phyloP scores from a whole-genome alignment of 257 asterid species.

The Jaltomata sinuosa region DNA sequence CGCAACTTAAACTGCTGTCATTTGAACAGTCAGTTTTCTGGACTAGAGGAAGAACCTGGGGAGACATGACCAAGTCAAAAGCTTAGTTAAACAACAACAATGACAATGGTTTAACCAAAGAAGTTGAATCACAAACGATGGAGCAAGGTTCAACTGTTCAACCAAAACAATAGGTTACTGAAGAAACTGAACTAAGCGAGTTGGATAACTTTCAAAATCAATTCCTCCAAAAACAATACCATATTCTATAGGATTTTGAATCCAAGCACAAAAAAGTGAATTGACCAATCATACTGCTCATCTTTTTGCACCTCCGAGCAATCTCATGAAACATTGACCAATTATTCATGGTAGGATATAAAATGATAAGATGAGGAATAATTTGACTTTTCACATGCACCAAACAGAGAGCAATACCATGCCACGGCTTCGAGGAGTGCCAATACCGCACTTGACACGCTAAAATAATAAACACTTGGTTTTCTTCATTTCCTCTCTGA shows the following conservation, averaged over 20 bases:
- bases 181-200: not conserved
- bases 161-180: not conserved
- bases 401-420: not conserved
- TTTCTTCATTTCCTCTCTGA: not conserved
- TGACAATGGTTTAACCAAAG: not conserved
- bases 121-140: not conserved
- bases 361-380: not conserved
- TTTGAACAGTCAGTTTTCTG: not conserved
- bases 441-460: not conserved
- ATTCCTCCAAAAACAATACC: not conserved
- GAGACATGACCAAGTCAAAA: conserved; percentile 8
- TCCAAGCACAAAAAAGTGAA: not conserved
- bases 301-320: not conserved
- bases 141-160: not conserved
- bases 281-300: not conserved
- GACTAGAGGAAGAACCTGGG: conserved; percentile 60
- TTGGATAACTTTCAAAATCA: not conserved
- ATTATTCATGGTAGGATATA: not conserved
- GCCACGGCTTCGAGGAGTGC: not conserved
- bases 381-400: not conserved
- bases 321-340: not conserved
- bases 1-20: conserved; percentile 20
- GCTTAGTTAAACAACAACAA: not conserved
- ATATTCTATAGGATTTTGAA: not conserved
- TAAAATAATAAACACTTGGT: not conserved